phyloP scores from a whole-genome alignment of 179 eudicot genomes.

The Corrigiola litoralis region DNA sequence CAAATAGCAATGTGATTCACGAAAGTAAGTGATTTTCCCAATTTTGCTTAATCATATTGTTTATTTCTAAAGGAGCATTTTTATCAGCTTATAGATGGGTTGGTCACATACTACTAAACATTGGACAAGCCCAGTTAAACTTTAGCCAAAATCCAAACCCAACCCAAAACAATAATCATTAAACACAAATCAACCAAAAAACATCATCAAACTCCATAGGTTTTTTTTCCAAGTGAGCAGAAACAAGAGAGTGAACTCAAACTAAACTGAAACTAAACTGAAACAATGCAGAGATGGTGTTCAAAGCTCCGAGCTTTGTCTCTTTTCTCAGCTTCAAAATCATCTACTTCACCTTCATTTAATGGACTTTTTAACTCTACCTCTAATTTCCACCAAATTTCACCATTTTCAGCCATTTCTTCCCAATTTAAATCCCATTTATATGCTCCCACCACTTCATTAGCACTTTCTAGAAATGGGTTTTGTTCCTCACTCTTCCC shows the following conservation, averaged over 20 bases:
- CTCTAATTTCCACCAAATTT: conserved; percentile 6
- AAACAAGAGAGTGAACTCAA: neutral
- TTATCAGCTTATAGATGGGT: too few species aligned
- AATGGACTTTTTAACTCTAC: conserved; percentile 2
- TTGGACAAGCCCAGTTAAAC: too few species aligned
- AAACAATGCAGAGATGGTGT: conserved; percentile 68
- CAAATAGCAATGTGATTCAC: too few species aligned
- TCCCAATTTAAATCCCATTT: conserved; percentile 31
- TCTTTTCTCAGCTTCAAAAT: conserved; percentile 15
- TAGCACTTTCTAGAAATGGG: conserved; percentile 10
- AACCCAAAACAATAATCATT: neutral
- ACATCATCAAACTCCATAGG: neutral
- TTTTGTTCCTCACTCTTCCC: conserved; percentile 21
- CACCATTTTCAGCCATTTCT: conserved; percentile 22
- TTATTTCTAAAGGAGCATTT: too few species aligned
- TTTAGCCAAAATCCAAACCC: too few species aligned
- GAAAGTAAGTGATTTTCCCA: too few species aligned
- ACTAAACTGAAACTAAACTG: neutral
- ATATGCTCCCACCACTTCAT: conserved; percentile 20
- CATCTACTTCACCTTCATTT: neutral
- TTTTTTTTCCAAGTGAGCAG: conserved; percentile 2
- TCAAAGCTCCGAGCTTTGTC: conserved; percentile 50
- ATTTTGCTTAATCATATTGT: too few species aligned
- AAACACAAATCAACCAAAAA: neutral
- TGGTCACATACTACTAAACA: too few species aligned